phyloP scores from a whole-genome alignment of 1,284 basidiomycete genomes.

The Apiotrichum brassicae region DNA sequence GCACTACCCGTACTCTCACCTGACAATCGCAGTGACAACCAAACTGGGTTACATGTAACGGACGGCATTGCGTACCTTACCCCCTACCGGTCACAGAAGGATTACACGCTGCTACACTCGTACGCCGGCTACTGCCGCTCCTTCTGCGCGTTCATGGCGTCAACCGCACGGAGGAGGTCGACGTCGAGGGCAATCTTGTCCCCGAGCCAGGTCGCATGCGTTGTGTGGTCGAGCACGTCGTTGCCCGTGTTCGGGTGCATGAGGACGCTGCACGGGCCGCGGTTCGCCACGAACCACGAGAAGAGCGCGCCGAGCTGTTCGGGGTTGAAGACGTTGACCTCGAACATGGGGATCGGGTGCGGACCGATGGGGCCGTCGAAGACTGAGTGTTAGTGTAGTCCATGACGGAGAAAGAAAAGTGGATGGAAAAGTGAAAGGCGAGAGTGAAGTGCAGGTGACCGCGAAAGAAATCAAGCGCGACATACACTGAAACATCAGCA shows the following conservation, averaged over 20 bases:
- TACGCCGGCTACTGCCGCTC: neutral
- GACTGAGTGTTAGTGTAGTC: no score
- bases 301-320: conserved; percentile 61
- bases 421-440: no score
- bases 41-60: no score
- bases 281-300: conserved; percentile 58
- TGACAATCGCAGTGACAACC: no score
- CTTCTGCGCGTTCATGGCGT: conserved; percentile 18
- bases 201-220: conserved; percentile 64
- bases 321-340: conserved; percentile 61
- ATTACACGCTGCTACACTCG: no score
- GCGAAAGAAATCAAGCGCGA: neutral
- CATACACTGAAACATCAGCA: conserved; percentile 6
- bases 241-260: conserved; percentile 67
- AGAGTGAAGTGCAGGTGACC: neutral
- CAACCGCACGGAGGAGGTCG: conserved; percentile 34
- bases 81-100: no score
- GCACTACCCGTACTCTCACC: no score
- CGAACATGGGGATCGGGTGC: conserved; percentile 59
- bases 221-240: conserved; percentile 57
- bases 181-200: conserved; percentile 54
- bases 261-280: conserved; percentile 63
- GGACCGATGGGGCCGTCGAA: conserved; percentile 17
- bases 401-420: no score
- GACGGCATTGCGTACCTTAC: no score